Conservation (phyloP, 1,284 basidiomycete species). For the Melampsora abietis-canadensis region DNA sequence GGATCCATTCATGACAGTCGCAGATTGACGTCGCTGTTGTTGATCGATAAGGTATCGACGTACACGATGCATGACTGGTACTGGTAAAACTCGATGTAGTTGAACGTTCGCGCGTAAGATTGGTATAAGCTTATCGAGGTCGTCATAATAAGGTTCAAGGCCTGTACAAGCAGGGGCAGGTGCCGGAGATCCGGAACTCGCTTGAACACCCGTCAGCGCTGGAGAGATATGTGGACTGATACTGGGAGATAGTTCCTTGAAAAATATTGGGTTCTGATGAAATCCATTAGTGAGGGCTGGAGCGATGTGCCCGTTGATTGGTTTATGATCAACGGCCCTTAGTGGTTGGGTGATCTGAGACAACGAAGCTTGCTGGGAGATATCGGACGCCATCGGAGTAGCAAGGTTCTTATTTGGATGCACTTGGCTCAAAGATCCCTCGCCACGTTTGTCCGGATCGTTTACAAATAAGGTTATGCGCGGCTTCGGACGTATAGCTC, state of each 20-base stretch:
- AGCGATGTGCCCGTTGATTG: background rate
- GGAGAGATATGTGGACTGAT: background rate
- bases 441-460: constrained; percentile 25
- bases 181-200: background rate
- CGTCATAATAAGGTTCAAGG: constrained; percentile 33
- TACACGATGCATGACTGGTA: constrained; percentile 32
- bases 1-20: background rate
- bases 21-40: constrained; percentile 15
- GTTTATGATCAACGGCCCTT: background rate
- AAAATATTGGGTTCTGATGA: constrained; percentile 1
- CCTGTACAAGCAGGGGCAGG: background rate
- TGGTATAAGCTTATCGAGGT: constrained; percentile 24
- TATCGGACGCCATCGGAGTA: background rate
- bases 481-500: constrained; percentile 13
- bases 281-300: background rate
- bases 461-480: constrained; percentile 27
- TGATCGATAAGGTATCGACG: constrained; percentile 32
- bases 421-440: constrained; percentile 16
- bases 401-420: constrained; percentile 3
- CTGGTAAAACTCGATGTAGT: constrained; percentile 24
- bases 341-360: background rate
- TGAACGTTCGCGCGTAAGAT: constrained; percentile 21
- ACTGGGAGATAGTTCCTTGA: background rate
- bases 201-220: background rate
- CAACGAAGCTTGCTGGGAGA: background rate